Evolutionary conservation across 208 protist species (phyloP), one percentile per base, ranked within the genome.

Genomic region (Porcisia hertigi): DNA sequence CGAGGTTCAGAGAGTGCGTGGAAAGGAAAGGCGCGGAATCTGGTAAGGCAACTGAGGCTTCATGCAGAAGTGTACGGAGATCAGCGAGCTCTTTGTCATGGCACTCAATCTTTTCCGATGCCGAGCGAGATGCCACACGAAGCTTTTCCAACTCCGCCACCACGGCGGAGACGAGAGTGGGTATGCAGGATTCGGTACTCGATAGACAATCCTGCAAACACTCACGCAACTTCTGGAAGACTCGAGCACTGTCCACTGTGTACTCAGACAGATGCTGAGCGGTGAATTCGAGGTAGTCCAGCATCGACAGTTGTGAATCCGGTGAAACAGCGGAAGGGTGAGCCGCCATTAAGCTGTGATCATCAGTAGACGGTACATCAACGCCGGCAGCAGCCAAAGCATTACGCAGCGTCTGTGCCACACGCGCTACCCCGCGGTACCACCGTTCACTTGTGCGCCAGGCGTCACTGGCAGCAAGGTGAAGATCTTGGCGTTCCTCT

Each of bases 141-240:
- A 74, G 49, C 45, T 45, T 12, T 1, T 47, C 59, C 30, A 79
- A 16, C 54, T 74, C 75, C n/a, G n/a, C 25, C 25, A 73, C 49
- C 0, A 60, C 67, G 52, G n/a, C 70, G 34, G 55, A 14, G 12
- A 79, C 75, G 7, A 79, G 66, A 18, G 1, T 39, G 14, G 55
- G 43, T 47, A 74, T 20, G 8, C 58, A 66, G 6, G 67, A 16
- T 7, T 73, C 67, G 2, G 59, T 59, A 41, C 7, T 74, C 9
- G 69, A 34, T 8, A 79, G 67, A 55, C 75, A 79, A n/a, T 30
- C 20, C 75, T 73, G 75, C 54, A 79, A 62, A 43, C 2, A 20
- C 8, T 23, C 45, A 25, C 67, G 47, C 25, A 73, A 3, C 39
- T 58, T 57, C 12, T 57, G 75, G 7, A 69, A 36, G 36, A 79